Evolutionary conservation across 805 yeast species (phyloP), one percentile per base, ranked within the genome.

Genomic region (Myxozyma monticola): DNA sequence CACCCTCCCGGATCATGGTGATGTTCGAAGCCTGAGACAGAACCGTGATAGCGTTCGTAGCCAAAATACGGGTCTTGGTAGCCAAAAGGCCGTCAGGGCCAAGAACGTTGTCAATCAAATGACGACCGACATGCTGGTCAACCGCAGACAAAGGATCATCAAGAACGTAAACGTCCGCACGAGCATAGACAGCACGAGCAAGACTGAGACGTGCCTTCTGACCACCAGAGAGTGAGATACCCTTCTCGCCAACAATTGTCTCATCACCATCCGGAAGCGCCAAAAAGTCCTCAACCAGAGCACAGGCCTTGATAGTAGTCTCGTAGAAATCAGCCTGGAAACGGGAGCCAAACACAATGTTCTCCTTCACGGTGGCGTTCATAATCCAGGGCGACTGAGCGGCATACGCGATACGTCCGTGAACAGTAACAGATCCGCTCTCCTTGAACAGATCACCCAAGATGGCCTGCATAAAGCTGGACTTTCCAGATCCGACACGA

Each of bases 131-230:
- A 66, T 93, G 99, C 62, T 89, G 97, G 70, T 93, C 99, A 36
- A 93, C 99, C 22, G 99, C 99, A 66, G 95, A 85, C 52, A 93
- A 76, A 8, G 95, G 87, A 69, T 93, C 99, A 67, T 93, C 99
- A 56, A 93, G 71, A 35, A 93, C 71, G 66, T 88, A 89, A 26
- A 93, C 80, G 64, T 93, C 98, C 2, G 98, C 95, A 58, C 98
- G 77, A 10, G 96, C 79, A 66, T 93, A 93, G 8, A 93, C 96
- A 10, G 99, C 97, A 66, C 99, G 80, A 0, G 99, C 99, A 45
- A 93, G 76, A 1, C 96, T 83, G 31, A 93, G 76, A 67, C 99
- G 82, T 0, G 99, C 98, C 75, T 93, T 93, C 69, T 93, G 99
- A 38, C 99, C 99, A 44, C 99, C 99, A 36, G 96, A 87, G 42